Conservation (phyloP, 495 filamentous ascomycete genomes). For the Neurospora tetraspora region DNA sequence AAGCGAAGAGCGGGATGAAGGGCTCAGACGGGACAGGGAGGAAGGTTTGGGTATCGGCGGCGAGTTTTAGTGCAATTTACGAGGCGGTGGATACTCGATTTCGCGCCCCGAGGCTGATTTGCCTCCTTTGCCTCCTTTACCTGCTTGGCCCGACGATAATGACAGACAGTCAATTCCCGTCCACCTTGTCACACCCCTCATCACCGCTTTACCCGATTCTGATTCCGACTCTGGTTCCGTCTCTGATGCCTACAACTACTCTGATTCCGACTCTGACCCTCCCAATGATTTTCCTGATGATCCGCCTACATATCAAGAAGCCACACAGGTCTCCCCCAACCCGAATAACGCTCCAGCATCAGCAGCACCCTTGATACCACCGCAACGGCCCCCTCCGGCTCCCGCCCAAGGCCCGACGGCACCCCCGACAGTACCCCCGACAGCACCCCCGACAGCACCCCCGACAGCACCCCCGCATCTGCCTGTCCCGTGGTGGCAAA, state of each 20-base stretch:
- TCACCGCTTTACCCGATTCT: neutral
- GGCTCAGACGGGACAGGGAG: slow-evolving; percentile 30
- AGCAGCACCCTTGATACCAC: neutral
- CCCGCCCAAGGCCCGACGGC: neutral
- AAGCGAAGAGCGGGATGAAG: slow-evolving; percentile 48
- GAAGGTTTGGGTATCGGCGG: slow-evolving; percentile 30
- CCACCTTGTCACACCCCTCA: neutral
- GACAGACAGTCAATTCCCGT: neutral
- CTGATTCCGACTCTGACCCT: neutral
- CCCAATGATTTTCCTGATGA: neutral
- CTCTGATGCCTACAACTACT: neutral
- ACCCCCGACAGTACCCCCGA: neutral
- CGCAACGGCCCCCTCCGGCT: neutral
- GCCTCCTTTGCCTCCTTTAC: neutral
- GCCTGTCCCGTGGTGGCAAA: neutral
- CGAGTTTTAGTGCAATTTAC: slow-evolving; percentile 24
- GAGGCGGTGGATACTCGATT: neutral
- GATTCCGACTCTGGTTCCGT: neutral
- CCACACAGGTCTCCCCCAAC: neutral
- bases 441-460: no score
- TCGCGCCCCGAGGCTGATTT: neutral
- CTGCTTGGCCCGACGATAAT: neutral
- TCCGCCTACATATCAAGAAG: neutral
- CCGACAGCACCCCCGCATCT: neutral
- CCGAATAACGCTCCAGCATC: neutral